Conservation (phyloP, 306 rosid species). For the Lotus japonicus region DNA sequence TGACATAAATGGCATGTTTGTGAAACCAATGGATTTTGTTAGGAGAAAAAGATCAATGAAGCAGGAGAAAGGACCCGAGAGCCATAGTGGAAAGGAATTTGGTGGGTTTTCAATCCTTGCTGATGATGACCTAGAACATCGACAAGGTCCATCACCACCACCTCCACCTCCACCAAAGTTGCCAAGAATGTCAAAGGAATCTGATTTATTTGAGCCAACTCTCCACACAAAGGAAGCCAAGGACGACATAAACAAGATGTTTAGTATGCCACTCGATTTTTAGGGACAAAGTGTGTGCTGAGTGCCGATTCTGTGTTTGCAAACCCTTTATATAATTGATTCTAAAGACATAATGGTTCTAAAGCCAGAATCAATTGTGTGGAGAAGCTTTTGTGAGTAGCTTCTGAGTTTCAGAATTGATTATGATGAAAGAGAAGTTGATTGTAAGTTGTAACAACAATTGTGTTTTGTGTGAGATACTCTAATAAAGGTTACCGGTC, state of each 20-base stretch:
- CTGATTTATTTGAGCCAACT: slow-evolving; percentile 78
- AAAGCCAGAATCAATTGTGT: too few relatives aligned
- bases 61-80: slow-evolving; percentile 45
- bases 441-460: background rate
- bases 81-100: slow-evolving; percentile 29
- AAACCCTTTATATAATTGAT: too few relatives aligned
- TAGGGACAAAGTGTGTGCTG: slow-evolving; percentile 22
- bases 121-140: slow-evolving; percentile 54
- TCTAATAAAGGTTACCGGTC: slow-evolving; percentile 11
- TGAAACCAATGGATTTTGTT: slow-evolving; percentile 82
- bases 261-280: slow-evolving; percentile 72
- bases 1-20: slow-evolving; percentile 95
- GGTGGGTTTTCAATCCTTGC: slow-evolving; percentile 78
- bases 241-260: slow-evolving; percentile 89
- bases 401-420: background rate
- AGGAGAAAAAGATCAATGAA: slow-evolving; percentile 52
- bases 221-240: slow-evolving; percentile 71
- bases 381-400: too few relatives aligned
- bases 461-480: slow-evolving; percentile 18
- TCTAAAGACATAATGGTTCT: too few relatives aligned
- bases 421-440: background rate
- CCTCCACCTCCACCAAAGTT: slow-evolving; percentile 36
- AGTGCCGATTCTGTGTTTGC: background rate
- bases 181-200: slow-evolving; percentile 31
- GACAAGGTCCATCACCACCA: slow-evolving; percentile 31